phyloP scores from a whole-genome alignment of 305 asterid species.

The Andrographis paniculata region DNA sequence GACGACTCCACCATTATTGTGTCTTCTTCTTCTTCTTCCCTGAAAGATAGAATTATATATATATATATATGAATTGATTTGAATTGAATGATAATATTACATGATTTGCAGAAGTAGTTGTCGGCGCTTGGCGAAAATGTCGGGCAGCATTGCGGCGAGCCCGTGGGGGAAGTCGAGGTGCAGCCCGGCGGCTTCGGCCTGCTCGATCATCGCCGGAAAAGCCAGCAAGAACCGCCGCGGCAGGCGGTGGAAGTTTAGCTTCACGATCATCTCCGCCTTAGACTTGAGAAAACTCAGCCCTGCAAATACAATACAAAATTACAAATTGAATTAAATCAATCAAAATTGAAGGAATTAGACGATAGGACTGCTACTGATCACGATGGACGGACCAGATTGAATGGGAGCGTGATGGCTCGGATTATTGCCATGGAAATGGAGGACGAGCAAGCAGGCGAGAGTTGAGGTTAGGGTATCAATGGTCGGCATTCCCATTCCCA shows the following conservation, averaged over 20 bases:
- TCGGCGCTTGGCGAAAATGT: constrained; percentile 24
- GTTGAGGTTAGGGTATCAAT: constrained; percentile 45
- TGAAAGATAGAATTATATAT: no score
- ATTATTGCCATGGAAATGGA: constrained; percentile 33
- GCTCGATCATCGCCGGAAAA: constrained; percentile 47
- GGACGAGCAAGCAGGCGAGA: constrained; percentile 42
- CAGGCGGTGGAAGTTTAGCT: constrained; percentile 18
- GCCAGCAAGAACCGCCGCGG: constrained; percentile 44
- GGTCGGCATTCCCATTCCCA: constrained; percentile 27
- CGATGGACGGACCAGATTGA: no score
- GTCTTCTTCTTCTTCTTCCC: no score
- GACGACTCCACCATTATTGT: constrained; percentile 46
- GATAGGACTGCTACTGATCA: no score
- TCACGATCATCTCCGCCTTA: constrained; percentile 24
- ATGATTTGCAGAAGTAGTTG: constrained; percentile 20
- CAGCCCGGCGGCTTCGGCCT: constrained; percentile 29
- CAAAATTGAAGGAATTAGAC: no score
- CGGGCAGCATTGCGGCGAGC: constrained; percentile 7
- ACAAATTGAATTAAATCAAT: background rate
- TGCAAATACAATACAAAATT: background rate
- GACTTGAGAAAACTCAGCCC: constrained; percentile 35
- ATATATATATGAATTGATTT: background rate
- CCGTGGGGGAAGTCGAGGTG: constrained; percentile 20
- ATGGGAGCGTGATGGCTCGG: constrained; percentile 11
- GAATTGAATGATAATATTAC: no score